A percentile compares a stretch with the other conserved stretches of the same genome.
Evolutionary conservation across 2,329 filamentous ascomycete species (phyloP).

Genomic region (Cryphonectria carpinicola): DNA sequence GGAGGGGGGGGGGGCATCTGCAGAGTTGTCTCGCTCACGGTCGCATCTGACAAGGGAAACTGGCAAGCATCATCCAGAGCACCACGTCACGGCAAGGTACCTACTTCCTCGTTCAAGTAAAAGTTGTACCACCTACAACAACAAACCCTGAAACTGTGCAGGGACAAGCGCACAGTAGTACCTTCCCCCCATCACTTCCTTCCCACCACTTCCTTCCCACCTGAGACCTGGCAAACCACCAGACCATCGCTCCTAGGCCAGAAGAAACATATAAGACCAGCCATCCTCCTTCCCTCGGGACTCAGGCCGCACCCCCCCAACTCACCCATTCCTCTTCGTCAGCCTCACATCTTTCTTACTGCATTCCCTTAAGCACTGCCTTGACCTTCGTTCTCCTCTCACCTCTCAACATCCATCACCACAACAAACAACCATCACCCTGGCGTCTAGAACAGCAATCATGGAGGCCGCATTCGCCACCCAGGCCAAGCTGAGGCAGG

Average conservation of each 20-base stretch:
- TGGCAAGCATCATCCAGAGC: background rate
- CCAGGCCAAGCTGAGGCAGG: conserved; percentile 42
- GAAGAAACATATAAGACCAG: conserved; percentile 18
- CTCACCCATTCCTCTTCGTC: background rate
- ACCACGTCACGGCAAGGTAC: conserved; percentile 15
- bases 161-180: conserved; percentile 7
- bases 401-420: background rate
- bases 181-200: conserved; percentile 1
- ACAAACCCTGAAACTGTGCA: background rate
- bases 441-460: conserved; percentile 29
- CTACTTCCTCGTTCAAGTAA: background rate
- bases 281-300: conserved; percentile 7
- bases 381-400: too few species aligned
- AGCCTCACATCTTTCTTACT: background rate
- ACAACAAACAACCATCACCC: background rate
- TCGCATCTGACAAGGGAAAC: background rate
- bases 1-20: background rate
- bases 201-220: background rate
- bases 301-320: background rate
- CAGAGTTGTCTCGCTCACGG: conserved; percentile 3
- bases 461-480: conserved; percentile 42
- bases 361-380: background rate
- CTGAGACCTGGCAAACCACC: background rate
- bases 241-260: background rate
- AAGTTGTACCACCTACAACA: background rate